Evolutionary conservation across 1,284 basidiomycete species (phyloP).

Genomic region (Fomitiporia mediterranea): DNA sequence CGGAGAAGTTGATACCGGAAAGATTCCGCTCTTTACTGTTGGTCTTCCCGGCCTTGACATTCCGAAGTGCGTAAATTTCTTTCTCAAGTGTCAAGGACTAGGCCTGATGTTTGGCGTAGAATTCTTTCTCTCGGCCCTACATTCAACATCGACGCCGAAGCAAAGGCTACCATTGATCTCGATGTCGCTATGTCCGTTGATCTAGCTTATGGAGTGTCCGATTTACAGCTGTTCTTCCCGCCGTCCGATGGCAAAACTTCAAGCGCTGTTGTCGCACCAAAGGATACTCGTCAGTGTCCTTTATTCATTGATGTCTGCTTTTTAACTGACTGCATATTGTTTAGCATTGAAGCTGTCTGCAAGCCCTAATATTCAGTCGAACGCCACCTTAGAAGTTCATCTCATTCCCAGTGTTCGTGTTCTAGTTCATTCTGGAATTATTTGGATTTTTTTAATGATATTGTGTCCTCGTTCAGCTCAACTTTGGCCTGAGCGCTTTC

Average conservation of each 20-base stretch:
- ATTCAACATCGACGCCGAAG: constrained; percentile 30
- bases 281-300: constrained; percentile 35
- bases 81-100: background rate
- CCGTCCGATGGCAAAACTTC: constrained; percentile 1
- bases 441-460: background rate
- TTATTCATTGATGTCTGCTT: background rate
- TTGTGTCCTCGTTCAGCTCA: constrained; percentile 27
- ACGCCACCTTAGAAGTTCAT: constrained; percentile 41
- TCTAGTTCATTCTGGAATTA: background rate
- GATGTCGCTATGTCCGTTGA: constrained; percentile 8
- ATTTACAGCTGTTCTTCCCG: constrained; percentile 13
- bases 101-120: background rate
- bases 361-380: constrained; percentile 35
- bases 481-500: constrained; percentile 41
- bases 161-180: constrained; percentile 19
- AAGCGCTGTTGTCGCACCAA: constrained; percentile 24
- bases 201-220: constrained; percentile 6
- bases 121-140: constrained; percentile 29
- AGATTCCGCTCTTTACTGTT: constrained; percentile 29
- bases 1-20: constrained; percentile 12
- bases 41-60: constrained; percentile 39
- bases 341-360: constrained; percentile 40
- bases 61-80: constrained; percentile 31
- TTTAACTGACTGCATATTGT: background rate
- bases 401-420: constrained; percentile 39